Evolutionary conservation across 106 monocot species (phyloP).

Genomic region (Xerophyta viscosa): DNA sequence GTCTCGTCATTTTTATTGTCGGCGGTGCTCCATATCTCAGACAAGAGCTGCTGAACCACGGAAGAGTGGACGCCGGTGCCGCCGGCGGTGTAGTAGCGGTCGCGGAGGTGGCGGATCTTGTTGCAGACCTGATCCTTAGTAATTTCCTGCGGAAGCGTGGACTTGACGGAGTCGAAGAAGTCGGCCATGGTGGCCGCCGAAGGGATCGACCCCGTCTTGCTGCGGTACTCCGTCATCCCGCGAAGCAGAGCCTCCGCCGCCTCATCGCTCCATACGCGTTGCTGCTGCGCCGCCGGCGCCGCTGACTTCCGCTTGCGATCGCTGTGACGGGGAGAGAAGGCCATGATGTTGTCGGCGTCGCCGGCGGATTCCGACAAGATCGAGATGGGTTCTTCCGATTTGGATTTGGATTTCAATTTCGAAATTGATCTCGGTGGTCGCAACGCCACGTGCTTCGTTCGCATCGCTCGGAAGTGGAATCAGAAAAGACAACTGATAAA

Average conservation of each 20-base stretch:
- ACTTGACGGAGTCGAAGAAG: background rate
- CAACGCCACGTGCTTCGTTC: too few relatives aligned
- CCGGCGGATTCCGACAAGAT: too few relatives aligned
- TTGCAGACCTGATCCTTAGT: conserved; percentile 2
- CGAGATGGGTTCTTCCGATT: too few relatives aligned
- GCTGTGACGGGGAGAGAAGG: too few relatives aligned
- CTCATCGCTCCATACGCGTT: background rate
- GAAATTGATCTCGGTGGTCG: too few relatives aligned
- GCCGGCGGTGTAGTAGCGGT: background rate
- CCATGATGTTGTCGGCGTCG: too few relatives aligned
- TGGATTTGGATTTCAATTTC: too few relatives aligned
- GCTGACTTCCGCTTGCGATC: too few relatives aligned
- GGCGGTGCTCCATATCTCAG: background rate
- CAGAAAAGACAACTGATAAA: too few relatives aligned
- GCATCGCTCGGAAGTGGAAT: too few relatives aligned
- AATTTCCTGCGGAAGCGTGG: background rate
- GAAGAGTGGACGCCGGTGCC: background rate
- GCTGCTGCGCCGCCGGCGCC: too few relatives aligned
- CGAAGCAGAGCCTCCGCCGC: background rate
- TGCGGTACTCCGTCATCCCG: background rate
- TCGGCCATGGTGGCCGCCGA: background rate
- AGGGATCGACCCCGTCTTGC: background rate
- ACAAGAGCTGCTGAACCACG: background rate
- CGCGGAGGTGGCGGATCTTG: conserved; percentile 4
- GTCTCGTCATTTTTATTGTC: background rate